phyloP scores from a whole-genome alignment of 2,329 filamentous ascomycete genomes.

The Chaetomiaceae sp. region DNA sequence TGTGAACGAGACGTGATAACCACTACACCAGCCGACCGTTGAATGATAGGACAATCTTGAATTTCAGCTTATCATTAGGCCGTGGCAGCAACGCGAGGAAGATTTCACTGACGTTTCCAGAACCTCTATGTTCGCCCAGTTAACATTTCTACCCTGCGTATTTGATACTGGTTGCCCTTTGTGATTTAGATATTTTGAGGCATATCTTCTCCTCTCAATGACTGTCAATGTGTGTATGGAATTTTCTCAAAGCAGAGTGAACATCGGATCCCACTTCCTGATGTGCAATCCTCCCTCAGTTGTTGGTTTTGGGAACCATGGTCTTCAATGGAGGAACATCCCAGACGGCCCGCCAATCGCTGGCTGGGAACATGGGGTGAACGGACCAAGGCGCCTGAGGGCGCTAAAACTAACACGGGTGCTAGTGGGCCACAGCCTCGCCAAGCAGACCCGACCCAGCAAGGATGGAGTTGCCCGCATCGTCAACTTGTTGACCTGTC shows the following conservation, averaged over 20 bases:
- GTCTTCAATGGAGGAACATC: conserved; percentile 14
- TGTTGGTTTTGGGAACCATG: not conserved
- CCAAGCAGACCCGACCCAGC: not conserved
- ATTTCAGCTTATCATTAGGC: not conserved
- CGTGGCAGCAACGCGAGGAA: too few species aligned
- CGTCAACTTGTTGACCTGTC: not conserved
- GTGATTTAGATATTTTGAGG: too few species aligned
- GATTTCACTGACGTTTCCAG: too few species aligned
- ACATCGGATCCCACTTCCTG: too few species aligned
- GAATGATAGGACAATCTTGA: not conserved
- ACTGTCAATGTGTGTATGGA: too few species aligned
- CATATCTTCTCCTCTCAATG: too few species aligned
- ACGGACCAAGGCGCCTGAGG: conserved; percentile 8
- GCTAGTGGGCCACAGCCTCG: conserved; percentile 8
- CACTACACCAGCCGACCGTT: conserved; percentile 24
- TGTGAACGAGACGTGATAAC: conserved; percentile 26
- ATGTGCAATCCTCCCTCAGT: too few species aligned
- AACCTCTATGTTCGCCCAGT: too few species aligned
- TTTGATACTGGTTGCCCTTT: too few species aligned
- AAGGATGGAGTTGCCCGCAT: conserved; percentile 1
- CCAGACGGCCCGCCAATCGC: conserved; percentile 1
- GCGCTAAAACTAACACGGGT: conserved; percentile 3
- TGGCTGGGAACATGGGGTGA: conserved; percentile 10
- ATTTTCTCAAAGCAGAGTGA: too few species aligned
- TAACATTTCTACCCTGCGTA: too few species aligned